phyloP scores from a whole-genome alignment of 495 filamentous ascomycete species.

The Penicillium roqueforti region DNA sequence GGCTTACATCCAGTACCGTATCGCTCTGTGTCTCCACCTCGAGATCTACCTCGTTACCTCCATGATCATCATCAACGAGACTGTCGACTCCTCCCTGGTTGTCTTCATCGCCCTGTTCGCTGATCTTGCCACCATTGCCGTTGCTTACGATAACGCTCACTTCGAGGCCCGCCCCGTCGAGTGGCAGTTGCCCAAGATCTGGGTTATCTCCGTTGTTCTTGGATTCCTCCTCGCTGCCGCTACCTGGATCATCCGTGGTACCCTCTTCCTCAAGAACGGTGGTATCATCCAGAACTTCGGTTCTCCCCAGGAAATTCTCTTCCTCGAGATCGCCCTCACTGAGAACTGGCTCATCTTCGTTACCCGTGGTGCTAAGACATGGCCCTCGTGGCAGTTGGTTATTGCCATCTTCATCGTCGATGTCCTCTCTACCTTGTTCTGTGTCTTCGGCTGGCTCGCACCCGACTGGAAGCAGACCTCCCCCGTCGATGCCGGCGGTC shows the following conservation, averaged over 20 bases:
- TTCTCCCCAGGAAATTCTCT: constrained; percentile 66
- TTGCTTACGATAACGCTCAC: constrained; percentile 75
- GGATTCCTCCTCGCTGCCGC: constrained; percentile 60
- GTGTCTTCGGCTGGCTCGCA: constrained; percentile 67
- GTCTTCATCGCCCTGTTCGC: constrained; percentile 76
- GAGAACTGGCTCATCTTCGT: constrained; percentile 82
- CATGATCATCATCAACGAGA: constrained; percentile 74
- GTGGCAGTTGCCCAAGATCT: constrained; percentile 76
- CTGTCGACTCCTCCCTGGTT: constrained; percentile 60
- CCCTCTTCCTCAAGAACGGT: constrained; percentile 61
- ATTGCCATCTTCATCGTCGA: constrained; percentile 69
- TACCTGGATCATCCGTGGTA: constrained; percentile 67
- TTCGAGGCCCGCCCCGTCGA: constrained; percentile 67
- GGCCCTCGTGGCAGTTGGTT: constrained; percentile 69
- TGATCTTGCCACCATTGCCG: constrained; percentile 71
- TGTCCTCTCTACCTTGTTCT: constrained; percentile 66
- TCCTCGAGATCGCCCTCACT: constrained; percentile 69
- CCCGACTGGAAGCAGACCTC: constrained; percentile 41
- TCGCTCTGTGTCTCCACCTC: constrained; percentile 70
- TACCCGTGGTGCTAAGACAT: constrained; percentile 66
- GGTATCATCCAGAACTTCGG: constrained; percentile 72
- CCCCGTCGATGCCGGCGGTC: constrained; percentile 37
- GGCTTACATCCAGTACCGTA: constrained; percentile 77
- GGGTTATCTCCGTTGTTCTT: constrained; percentile 67
- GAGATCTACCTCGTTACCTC: constrained; percentile 76